These are phyloP conservation scores for Ascochyta lentis DNA, from an alignment of 2,329 filamentous ascomycete genomes.

Conservation along the genomic window DNA sequence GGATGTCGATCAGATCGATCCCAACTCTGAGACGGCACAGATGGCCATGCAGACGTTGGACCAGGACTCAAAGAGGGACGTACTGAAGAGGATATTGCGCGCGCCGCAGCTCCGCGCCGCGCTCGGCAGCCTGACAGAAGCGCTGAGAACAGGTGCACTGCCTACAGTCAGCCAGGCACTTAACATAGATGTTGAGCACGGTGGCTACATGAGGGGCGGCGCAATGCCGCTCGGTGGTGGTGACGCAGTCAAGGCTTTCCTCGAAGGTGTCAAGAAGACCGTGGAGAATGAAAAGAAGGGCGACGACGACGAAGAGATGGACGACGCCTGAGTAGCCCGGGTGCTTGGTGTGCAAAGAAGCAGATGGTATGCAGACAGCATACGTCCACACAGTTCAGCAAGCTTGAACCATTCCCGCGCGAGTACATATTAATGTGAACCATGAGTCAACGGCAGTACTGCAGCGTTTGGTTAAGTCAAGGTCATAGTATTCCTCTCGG, in stretches of 20 bases:
- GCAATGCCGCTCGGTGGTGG: slow-evolving; percentile 86
- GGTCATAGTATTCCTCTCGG: background rate
- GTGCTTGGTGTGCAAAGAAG: background rate
- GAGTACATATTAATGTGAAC: slow-evolving; percentile 4
- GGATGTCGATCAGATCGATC: slow-evolving; percentile 68
- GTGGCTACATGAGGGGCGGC: slow-evolving; percentile 79
- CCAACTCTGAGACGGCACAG: slow-evolving; percentile 70
- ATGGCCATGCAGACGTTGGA: slow-evolving; percentile 77
- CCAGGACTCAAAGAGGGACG: slow-evolving; percentile 76
- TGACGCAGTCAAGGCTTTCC: slow-evolving; percentile 87
- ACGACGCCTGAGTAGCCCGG: slow-evolving; percentile 32
- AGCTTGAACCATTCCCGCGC: background rate
- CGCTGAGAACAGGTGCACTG: slow-evolving; percentile 86
- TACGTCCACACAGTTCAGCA: background rate
- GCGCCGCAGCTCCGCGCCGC: slow-evolving; percentile 93
- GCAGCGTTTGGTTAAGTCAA: background rate
- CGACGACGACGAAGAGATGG: slow-evolving; percentile 41
- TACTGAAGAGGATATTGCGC: slow-evolving; percentile 81
- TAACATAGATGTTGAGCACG: slow-evolving; percentile 79
- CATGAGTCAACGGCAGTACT: background rate
- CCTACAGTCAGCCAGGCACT: slow-evolving; percentile 89
- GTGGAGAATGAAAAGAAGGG: slow-evolving; percentile 61
- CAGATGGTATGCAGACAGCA: background rate
- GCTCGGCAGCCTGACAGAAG: slow-evolving; percentile 82
- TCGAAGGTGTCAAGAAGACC: slow-evolving; percentile 84